phyloP scores from a whole-genome alignment of 495 filamentous ascomycete species.

The Peziza echinospora region DNA sequence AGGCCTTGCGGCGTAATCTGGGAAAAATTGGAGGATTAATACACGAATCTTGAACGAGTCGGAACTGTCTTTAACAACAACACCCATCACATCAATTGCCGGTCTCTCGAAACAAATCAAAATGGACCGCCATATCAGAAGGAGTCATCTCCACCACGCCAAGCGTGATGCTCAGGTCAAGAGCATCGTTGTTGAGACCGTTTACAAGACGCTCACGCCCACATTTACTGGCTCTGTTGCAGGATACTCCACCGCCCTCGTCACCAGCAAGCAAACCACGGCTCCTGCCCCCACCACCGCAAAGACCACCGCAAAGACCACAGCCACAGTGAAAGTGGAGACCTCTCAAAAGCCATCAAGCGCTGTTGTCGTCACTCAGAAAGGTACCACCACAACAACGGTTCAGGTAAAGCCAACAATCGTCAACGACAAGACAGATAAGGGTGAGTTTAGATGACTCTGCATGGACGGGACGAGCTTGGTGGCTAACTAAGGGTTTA shows the following conservation, averaged over 20 bases:
- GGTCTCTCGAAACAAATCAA: too few species aligned
- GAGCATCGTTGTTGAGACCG: constrained; percentile 2
- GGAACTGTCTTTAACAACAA: too few species aligned
- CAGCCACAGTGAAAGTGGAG: constrained; percentile 2
- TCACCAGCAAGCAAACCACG: background rate
- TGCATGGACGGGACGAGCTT: too few species aligned
- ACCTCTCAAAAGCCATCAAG: constrained; percentile 4
- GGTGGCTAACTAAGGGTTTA: too few species aligned
- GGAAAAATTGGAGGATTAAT: too few species aligned
- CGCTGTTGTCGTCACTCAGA: constrained; percentile 1
- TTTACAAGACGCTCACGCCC: constrained; percentile 8
- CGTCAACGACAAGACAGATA: too few species aligned
- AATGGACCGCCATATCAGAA: constrained; percentile 11
- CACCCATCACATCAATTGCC: too few species aligned
- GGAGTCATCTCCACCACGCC: constrained; percentile 6
- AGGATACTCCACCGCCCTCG: constrained; percentile 11
- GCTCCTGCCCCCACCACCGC: constrained; percentile 3
- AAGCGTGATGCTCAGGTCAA: constrained; percentile 4
- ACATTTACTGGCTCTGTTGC: constrained; percentile 5
- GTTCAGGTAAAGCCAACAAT: too few species aligned
- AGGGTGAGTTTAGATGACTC: too few species aligned
- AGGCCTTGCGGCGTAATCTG: too few species aligned
- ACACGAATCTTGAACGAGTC: too few species aligned
- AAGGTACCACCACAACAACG: too few species aligned
- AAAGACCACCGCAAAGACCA: constrained; percentile 4